Percentiles rank a stretch among this genome's conserved stretches.
These are phyloP conservation scores for Teratosphaeria gauchensis DNA, from an alignment of 2,329 filamentous ascomycete genomes.

Conservation along the genomic window DNA sequence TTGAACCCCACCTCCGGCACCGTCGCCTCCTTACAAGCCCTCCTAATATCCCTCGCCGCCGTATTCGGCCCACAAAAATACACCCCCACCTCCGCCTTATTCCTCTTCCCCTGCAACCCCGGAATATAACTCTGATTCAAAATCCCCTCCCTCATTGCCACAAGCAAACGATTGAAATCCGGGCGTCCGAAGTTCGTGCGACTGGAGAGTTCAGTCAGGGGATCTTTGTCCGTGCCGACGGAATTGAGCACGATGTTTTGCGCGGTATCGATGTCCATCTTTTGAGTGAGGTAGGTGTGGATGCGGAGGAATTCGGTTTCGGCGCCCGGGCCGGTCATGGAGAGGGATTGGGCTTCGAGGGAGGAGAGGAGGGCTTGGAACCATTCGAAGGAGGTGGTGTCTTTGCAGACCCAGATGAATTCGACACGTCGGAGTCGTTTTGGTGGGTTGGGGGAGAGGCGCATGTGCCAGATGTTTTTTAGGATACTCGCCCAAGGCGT, in stretches of 20 bases:
- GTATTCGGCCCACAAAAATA: constrained; percentile 92
- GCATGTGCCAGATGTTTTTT: constrained; percentile 98
- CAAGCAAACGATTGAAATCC: constrained; percentile 73
- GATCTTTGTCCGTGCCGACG: constrained; percentile 78
- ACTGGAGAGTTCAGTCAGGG: constrained; percentile 79
- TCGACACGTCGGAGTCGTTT: constrained; percentile 85
- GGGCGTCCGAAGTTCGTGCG: constrained; percentile 93
- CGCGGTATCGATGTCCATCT: constrained; percentile 79
- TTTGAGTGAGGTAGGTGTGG: constrained; percentile 94
- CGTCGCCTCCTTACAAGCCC: constrained; percentile 64
- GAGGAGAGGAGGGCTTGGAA: constrained; percentile 90
- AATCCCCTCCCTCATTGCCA: constrained; percentile 80
- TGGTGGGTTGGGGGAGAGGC: constrained; percentile 80
- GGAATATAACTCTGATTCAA: constrained; percentile 74
- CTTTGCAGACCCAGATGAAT: constrained; percentile 98
- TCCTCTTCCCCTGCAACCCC: constrained; percentile 53
- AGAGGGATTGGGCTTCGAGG: constrained; percentile 74
- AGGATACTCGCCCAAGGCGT: constrained; percentile 80
- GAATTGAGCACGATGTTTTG: constrained; percentile 97
- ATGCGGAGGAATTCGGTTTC: constrained; percentile 84
- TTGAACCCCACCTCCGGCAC: constrained; percentile 78
- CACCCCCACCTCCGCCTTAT: constrained; percentile 81
- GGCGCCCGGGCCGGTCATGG: constrained; percentile 46
- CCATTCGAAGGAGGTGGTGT: constrained; percentile 95
- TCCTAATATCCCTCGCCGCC: constrained; percentile 72